Conservation (phyloP, 2,329 filamentous ascomycete species). For the Grosmannia serpens region DNA sequence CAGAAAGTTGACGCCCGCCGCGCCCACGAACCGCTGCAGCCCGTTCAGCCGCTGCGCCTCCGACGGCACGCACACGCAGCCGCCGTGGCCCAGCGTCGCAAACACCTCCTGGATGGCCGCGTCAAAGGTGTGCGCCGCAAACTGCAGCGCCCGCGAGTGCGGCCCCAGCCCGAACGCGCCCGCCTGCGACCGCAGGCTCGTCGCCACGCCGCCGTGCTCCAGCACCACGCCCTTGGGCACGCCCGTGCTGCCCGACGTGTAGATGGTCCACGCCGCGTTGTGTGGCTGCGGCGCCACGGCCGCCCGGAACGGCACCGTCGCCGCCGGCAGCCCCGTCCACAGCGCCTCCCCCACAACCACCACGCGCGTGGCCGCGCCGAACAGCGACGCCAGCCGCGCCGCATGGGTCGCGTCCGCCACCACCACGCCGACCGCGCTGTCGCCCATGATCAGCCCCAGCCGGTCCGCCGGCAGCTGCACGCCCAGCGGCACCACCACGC, state of each 20-base stretch:
- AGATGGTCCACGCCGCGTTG: slow-evolving; percentile 52
- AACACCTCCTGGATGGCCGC: slow-evolving; percentile 42
- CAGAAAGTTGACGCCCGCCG: slow-evolving; percentile 39
- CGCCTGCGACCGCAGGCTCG: slow-evolving; percentile 39
- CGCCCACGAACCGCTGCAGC: slow-evolving; percentile 35
- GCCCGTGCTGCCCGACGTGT: slow-evolving; percentile 45
- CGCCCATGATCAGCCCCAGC: slow-evolving; percentile 8
- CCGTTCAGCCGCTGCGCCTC: slow-evolving; percentile 36
- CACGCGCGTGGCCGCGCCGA: slow-evolving; percentile 3
- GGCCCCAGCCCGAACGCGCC: slow-evolving; percentile 35
- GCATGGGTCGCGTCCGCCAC: background rate
- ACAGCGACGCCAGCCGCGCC: background rate
- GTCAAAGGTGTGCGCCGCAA: slow-evolving; percentile 45
- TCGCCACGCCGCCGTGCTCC: slow-evolving; percentile 46
- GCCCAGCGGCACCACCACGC: slow-evolving; percentile 39
- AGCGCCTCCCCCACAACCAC: no score
- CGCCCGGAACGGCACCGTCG: slow-evolving; percentile 3
- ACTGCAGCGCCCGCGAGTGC: slow-evolving; percentile 45
- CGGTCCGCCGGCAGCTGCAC: slow-evolving; percentile 24
- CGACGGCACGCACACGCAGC: slow-evolving; percentile 47
- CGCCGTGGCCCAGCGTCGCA: slow-evolving; percentile 42
- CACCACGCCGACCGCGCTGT: background rate
- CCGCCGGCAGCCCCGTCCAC: no score
- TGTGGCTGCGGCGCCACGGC: slow-evolving; percentile 23
- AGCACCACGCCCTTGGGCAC: slow-evolving; percentile 51